Conservation (phyloP, 2,329 filamentous ascomycete species). For the Metarhizium album region DNA sequence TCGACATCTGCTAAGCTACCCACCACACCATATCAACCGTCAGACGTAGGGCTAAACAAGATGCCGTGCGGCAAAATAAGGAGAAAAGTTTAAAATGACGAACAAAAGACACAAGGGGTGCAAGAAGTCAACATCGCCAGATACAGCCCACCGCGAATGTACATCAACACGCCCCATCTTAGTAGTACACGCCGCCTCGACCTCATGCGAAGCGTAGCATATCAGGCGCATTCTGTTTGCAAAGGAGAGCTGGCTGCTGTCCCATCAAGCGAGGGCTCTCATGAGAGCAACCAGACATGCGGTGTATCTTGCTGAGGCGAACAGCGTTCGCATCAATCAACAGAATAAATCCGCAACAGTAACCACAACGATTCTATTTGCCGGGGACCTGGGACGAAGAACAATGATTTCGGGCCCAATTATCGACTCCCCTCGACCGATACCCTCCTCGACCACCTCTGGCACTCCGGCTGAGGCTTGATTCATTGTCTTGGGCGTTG, state of each 20-base stretch:
- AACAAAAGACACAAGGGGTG: conserved; percentile 4
- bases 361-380: neutral
- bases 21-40: conserved; percentile 2
- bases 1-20: conserved; percentile 1
- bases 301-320: neutral
- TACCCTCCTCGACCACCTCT: conserved; percentile 30
- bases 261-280: neutral
- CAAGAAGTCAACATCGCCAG: conserved; percentile 8
- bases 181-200: conserved; percentile 14
- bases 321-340: neutral
- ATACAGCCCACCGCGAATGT: conserved; percentile 8
- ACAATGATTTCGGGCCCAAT: conserved; percentile 26
- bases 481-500: conserved; percentile 16
- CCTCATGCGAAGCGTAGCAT: conserved; percentile 7
- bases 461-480: conserved; percentile 8
- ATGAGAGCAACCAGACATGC: neutral
- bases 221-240: conserved; percentile 5
- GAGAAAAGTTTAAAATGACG: neutral
- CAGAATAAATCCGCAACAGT: neutral
- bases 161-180: conserved; percentile 6
- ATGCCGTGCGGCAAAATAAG: neutral
- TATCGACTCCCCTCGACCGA: conserved; percentile 28
- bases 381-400: conserved; percentile 6
- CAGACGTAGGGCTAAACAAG: conserved; percentile 1
- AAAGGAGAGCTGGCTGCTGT: neutral